A percentile compares a stretch with the other conserved stretches of the same genome.
phyloP scores from a whole-genome alignment of 2,329 filamentous ascomycete genomes.

The Helotiales sp. region DNA sequence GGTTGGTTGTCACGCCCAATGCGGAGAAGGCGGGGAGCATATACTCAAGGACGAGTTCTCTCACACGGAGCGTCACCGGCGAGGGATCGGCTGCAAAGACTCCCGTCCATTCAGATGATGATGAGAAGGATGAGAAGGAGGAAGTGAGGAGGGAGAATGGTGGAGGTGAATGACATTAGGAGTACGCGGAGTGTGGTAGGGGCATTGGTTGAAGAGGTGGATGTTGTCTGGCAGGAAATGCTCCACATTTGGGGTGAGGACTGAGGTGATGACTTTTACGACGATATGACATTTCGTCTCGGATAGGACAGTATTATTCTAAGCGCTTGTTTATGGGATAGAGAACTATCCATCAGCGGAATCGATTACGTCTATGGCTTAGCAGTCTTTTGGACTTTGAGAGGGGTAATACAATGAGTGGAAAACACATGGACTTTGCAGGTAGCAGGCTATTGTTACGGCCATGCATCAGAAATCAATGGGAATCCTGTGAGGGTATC shows the following conservation, averaged over 20 bases:
- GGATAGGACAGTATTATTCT: not conserved
- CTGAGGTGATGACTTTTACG: slow-evolving; percentile 7
- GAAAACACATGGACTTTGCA: not conserved
- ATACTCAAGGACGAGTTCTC: slow-evolving; percentile 24
- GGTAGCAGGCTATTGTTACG: slow-evolving; percentile 1
- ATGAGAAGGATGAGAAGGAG: slow-evolving; percentile 12
- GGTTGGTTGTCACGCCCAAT: slow-evolving; percentile 27
- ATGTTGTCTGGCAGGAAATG: not conserved
- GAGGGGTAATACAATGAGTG: not conserved
- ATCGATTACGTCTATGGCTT: not conserved
- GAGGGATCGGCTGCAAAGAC: slow-evolving; percentile 10
- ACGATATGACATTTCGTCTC: slow-evolving; percentile 4
- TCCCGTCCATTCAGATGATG: slow-evolving; percentile 3
- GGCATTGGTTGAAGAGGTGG: not conserved
- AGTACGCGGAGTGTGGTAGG: slow-evolving; percentile 4
- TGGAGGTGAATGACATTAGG: slow-evolving; percentile 1
- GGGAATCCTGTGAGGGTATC: slow-evolving; percentile 2
- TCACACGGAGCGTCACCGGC: slow-evolving; percentile 24
- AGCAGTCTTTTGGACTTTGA: not conserved
- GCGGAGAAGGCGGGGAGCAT: slow-evolving; percentile 25
- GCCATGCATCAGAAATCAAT: slow-evolving; percentile 6
- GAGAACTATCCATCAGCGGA: not conserved
- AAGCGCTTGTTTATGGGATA: not conserved
- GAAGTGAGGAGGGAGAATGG: slow-evolving; percentile 3
- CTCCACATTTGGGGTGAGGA: not conserved